Conservation (phyloP, 2,329 filamentous ascomycete species). For the Plenodomus lindquistii region DNA sequence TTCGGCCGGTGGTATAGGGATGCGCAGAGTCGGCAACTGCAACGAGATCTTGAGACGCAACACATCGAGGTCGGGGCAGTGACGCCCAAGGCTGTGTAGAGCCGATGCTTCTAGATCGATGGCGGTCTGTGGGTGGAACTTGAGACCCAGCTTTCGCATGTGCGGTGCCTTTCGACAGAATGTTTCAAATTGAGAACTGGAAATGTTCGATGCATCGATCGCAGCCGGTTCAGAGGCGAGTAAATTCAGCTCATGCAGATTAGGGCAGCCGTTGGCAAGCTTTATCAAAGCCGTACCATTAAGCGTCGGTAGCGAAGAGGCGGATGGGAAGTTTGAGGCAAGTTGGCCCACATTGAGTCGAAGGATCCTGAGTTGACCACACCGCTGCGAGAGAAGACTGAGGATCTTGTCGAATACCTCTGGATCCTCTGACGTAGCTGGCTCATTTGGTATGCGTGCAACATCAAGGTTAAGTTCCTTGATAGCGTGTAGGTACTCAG, state of each 20-base stretch:
- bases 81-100: constrained; percentile 29
- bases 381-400: constrained; percentile 15
- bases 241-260: constrained; percentile 32
- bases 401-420: constrained; percentile 28
- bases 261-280: constrained; percentile 26
- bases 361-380: constrained; percentile 23
- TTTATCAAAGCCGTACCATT: constrained; percentile 23
- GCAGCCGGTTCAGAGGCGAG: constrained; percentile 29
- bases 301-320: constrained; percentile 20
- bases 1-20: background rate
- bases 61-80: constrained; percentile 31
- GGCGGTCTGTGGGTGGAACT: constrained; percentile 32
- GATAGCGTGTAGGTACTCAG: constrained; percentile 23
- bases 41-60: constrained; percentile 32
- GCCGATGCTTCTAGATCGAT: constrained; percentile 26
- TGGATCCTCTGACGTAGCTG: constrained; percentile 18
- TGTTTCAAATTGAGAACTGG: constrained; percentile 27
- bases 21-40: constrained; percentile 19
- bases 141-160: constrained; percentile 27
- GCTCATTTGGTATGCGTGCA: constrained; percentile 27
- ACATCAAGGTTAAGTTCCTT: constrained; percentile 35
- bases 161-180: constrained; percentile 31
- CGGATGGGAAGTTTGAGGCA: constrained; percentile 29
- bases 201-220: constrained; percentile 34
- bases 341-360: constrained; percentile 32